Evolutionary conservation across 2,329 filamentous ascomycete species (phyloP), one percentile per base, ranked within the genome.

Genomic region (Epichloe scottii): DNA sequence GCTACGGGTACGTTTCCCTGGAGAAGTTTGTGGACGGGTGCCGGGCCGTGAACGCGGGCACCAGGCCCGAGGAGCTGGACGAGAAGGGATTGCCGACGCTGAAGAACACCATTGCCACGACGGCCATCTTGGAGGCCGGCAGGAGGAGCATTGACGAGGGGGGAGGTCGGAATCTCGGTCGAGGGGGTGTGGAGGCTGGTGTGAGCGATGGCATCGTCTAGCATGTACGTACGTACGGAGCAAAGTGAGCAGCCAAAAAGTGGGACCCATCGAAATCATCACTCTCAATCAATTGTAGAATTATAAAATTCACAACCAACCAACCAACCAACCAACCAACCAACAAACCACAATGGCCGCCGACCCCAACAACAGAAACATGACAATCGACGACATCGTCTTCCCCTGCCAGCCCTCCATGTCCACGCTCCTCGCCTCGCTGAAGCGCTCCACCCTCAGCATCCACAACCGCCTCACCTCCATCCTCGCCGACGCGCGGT

Each of bases 21-120:
- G 90, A 96, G 72, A 96, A 96, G 71, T 96, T 96, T 68, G 83
- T 96, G 47, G 89, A 96, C 65, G 89, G 85, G 12, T 89, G 89
- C 63, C 81, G 81, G 43, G 79, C 81, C 5, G 73, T 96, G 49
- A 94, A 93, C 62, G 80, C 85, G 33, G 85, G 87, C 21, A 73
- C 84, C 46, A 87, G 79, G 48, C 75, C 91, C 1, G 82, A 83
- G 26, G 83, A 90, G 56, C 74, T 96, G 34, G 90, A 96, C 60
- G 76, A 77, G 58, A 83, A 90, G 60, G 85, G 86, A 0, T 68
- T 96, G 56, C 90, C 90, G 1, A 96, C 91, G 11, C 70, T 96
- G 58, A 81, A 76, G 64, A 96, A 96, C 66, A 96, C 90, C 0
- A 83, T 95, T 60, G 88, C 87, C 14, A 96, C 90, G 0, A 94